These are phyloP conservation scores for Sclerotinia sclerotiorum DNA, from an alignment of 2,329 filamentous ascomycete genomes.

Conservation along the genomic window DNA sequence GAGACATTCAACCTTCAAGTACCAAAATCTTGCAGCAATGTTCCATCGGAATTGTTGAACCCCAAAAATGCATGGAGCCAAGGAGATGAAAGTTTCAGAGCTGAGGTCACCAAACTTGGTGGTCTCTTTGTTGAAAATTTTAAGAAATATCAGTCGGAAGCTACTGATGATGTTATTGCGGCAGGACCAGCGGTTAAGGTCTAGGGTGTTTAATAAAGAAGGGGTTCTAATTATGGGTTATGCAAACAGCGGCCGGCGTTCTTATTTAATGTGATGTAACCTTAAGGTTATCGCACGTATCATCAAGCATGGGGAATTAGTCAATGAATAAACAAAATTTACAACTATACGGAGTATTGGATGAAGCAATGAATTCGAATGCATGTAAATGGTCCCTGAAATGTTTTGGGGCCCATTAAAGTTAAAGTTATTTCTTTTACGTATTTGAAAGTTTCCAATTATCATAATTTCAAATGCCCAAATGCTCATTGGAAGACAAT, in stretches of 20 bases:
- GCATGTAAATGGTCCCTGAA: neutral
- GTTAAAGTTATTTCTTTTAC: neutral
- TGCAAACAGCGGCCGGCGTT: conserved; percentile 10
- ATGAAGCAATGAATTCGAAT: conserved; percentile 2
- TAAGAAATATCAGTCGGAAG: conserved; percentile 86
- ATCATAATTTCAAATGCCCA: conserved; percentile 1
- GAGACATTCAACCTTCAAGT: conserved; percentile 95
- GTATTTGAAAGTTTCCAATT: neutral
- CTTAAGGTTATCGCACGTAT: neutral
- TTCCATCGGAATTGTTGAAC: conserved; percentile 91
- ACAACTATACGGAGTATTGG: neutral
- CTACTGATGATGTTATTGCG: conserved; percentile 74
- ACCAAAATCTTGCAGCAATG: conserved; percentile 86
- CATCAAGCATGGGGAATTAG: neutral
- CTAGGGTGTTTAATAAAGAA: conserved; percentile 7
- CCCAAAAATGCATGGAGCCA: conserved; percentile 90
- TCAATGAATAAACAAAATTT: conserved; percentile 2
- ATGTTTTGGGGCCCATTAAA: neutral
- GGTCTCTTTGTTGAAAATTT: conserved; percentile 95
- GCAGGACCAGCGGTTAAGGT: conserved; percentile 51
- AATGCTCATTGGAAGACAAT: neutral
- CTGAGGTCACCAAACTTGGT: conserved; percentile 88
- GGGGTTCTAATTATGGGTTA: neutral
- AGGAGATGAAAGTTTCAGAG: conserved; percentile 75
- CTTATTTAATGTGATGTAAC: neutral